Evolutionary conservation across 169 alveolate species (phyloP).

Genomic region (Ichthyophthirius multifiliis): DNA sequence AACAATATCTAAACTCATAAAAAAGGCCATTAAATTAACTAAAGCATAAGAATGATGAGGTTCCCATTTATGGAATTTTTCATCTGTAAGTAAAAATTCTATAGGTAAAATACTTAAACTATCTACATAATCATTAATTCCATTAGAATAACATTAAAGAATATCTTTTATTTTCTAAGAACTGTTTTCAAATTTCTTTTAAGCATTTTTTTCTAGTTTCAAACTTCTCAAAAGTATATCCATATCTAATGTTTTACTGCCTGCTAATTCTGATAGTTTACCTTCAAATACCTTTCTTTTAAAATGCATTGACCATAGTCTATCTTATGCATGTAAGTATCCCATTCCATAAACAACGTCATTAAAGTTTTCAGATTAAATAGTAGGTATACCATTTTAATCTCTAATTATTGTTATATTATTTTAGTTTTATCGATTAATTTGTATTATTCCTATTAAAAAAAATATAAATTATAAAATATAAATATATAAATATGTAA

Average conservation of each 20-base stretch:
- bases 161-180: conserved; percentile 23
- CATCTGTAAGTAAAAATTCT: conserved; percentile 55
- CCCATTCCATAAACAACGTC: conserved; percentile 21
- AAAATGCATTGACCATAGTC: conserved; percentile 41
- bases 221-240: conserved; percentile 32
- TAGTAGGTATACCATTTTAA: conserved; percentile 4
- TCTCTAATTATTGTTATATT: neutral
- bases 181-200: conserved; percentile 18
- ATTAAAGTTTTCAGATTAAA: neutral
- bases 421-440: neutral
- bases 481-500: no score
- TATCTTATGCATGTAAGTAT: conserved; percentile 40
- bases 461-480: neutral
- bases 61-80: conserved; percentile 62
- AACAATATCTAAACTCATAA: conserved; percentile 54
- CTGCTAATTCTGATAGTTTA: conserved; percentile 41
- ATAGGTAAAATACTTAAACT: conserved; percentile 58
- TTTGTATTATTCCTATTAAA: neutral
- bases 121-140: conserved; percentile 72
- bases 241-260: conserved; percentile 12
- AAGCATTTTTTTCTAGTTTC: conserved; percentile 8
- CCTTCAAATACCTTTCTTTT: conserved; percentile 42
- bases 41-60: conserved; percentile 52
- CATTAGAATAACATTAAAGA: conserved; percentile 65
- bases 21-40: conserved; percentile 46